Evolutionary conservation across 345 rosid species (phyloP), one percentile per base, ranked within the genome.

Genomic region (Bretschneidera sinensis): DNA sequence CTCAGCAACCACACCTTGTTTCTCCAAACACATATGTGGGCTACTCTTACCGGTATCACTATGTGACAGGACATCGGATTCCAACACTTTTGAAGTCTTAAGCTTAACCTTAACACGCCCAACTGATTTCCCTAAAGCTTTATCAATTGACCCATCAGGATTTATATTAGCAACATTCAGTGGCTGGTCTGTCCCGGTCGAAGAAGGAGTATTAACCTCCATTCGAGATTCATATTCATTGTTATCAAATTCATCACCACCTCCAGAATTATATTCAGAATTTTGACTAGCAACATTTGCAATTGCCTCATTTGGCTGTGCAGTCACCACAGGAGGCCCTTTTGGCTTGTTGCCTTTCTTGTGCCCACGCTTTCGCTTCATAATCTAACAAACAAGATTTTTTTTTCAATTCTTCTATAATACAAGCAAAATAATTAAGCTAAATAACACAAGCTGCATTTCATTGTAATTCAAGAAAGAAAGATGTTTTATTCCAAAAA

Each of bases 71-170:
- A 69, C 73, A 55, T 81, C 81, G 3, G 86, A 79, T 43, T 87
- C 96, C 57, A 83, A 66, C 9, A 71, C 35, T 81, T 81, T 87
- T 0, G 92, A 67, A 59, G 86, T 79, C 82, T 85, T 88, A 53
- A 90, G 70, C 80, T 90, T 90, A 28, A 94, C 95, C 77, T 94
- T 88, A 33, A 88, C 89, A 35, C 85, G 84, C 18, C 83, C 83
- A 51, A 80, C 71, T 0, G 85, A 61, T 64, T 78, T 89, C 1
- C 65, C 90, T 0, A 54, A 35, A 11, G 78, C 67, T 47, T 78
- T 80, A 68, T 78, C 87, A 56, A 69, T 49, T 11, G 85, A 77
- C 13, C 80, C 85, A 70, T 79, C 85, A 10, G 86, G 81, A 35
- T 84, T 81, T 48, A 76, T 72, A 61, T 53, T 80, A 16, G 74